phyloP scores from a whole-genome alignment of 129 eudicot genomes.

The Helichrysum umbraculigerum region DNA sequence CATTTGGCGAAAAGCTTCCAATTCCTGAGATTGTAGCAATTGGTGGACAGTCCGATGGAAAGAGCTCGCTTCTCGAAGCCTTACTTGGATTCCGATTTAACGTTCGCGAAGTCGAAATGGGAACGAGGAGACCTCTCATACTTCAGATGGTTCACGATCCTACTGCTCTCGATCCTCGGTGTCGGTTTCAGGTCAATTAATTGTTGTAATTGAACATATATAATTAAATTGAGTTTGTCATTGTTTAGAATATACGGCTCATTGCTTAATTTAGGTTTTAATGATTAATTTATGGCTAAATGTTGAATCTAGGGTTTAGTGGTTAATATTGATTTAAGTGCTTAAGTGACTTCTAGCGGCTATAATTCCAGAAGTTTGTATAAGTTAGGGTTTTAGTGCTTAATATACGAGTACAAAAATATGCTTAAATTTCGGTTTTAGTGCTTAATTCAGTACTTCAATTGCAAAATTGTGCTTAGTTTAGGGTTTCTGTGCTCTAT shows the following conservation, averaged over 20 bases:
- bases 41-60: constrained; percentile 99
- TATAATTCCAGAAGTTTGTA: no score
- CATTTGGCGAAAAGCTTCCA: constrained; percentile 94
- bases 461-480: not conserved
- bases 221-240: no score
- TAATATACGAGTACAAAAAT: no score
- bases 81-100: constrained; percentile 93
- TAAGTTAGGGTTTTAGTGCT: not conserved
- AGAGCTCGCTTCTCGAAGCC: constrained; percentile 97
- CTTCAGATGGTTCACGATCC: constrained; percentile 96
- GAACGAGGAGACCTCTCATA: constrained; percentile 88
- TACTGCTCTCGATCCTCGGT: constrained; percentile 73
- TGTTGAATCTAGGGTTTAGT: not conserved
- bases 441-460: no score
- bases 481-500: not conserved
- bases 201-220: no score
- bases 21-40: constrained; percentile 95
- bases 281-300: not conserved
- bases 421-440: no score
- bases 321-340: constrained; percentile 7
- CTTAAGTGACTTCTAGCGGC: not conserved
- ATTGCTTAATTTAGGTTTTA: no score
- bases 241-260: no score
- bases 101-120: constrained; percentile 98
- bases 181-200: constrained; percentile 91